Base-by-base conservation (phyloP, 768 basidiomycete genomes). In the Suillus luteus region DNA sequence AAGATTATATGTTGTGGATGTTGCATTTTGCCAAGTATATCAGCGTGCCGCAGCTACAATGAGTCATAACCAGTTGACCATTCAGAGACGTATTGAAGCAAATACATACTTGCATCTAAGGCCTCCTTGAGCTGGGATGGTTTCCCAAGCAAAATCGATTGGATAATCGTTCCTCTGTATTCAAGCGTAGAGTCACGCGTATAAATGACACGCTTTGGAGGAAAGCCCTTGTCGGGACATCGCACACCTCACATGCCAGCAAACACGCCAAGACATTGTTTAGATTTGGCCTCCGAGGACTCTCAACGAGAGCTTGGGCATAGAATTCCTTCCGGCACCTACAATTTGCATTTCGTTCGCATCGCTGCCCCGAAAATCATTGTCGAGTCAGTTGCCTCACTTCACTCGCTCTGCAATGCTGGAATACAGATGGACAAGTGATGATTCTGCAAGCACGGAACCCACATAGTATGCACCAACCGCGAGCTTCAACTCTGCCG, bases 401-500 rank as follows among this genome's bases (percentile, higher is more conserved):
- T 51, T 27, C 24, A 1, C 15, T 51, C 15, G 8, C 8, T 31
- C 8, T 31, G 9, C 5, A 11, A 31, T 3, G 9, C 27, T 19
- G 27, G 10, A 5, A 52, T 52, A 31, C 8, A 17, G 11, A 19
- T 52, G 4, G 27, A 9, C 17, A 17, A 19, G 15, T 51, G 3
- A 19, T n/a, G 1, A 55, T 38, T 37, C 14, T 31, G 31, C 31
- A 31, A 31, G 3, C 31, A 31, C 31, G 31, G 31, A 31, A 31
- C 31, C 31, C 31, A 31, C 31, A 31, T 2, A 57, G 22, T 6
- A 38, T 17, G 38, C 17, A 57, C 38, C 15, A 57, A 38, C 5
- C 1, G 24, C 15, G 37, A 27, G 40, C 38, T 58, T 58, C 40
- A 27, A 40, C 60, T 40, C 44, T 55, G 54, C 40, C 49, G 70